phyloP scores from a whole-genome alignment of 331 rosid genomes.

The Acacia pycnantha region DNA sequence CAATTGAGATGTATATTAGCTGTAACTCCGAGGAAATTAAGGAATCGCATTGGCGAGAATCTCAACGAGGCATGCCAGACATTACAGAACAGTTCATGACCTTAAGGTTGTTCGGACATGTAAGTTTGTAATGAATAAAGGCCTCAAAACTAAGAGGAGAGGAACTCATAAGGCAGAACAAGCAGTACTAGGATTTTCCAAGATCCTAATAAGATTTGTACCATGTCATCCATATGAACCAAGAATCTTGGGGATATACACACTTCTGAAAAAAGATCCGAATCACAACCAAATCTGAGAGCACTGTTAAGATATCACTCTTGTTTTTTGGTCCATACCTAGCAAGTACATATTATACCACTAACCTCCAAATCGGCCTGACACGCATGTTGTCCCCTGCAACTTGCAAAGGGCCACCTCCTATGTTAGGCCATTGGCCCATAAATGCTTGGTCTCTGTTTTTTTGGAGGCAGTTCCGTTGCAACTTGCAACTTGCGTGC shows the following conservation, averaged over 20 bases:
- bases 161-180: constrained; percentile 18
- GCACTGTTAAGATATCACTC: not conserved
- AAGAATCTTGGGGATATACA: constrained; percentile 4
- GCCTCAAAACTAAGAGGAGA: constrained; percentile 28
- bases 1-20: constrained; percentile 27
- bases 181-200: not conserved
- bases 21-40: not conserved
- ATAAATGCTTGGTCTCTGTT: not conserved
- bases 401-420: not conserved
- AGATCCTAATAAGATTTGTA: not conserved
- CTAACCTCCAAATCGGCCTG: constrained; percentile 19
- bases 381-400: not conserved
- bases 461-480: not conserved
- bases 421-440: not conserved
- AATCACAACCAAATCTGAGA: not conserved
- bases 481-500: not conserved
- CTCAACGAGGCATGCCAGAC: constrained; percentile 18
- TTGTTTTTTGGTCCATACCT: not conserved
- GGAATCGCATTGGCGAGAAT: constrained; percentile 27
- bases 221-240: not conserved
- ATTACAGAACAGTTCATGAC: constrained; percentile 24
- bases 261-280: not conserved
- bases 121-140: constrained; percentile 40
- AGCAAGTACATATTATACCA: not conserved
- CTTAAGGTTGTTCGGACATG: constrained; percentile 44